These are phyloP conservation scores for Sphaerostilbella broomeana DNA, from an alignment of 2,329 filamentous ascomycete genomes.

Conservation along the genomic window DNA sequence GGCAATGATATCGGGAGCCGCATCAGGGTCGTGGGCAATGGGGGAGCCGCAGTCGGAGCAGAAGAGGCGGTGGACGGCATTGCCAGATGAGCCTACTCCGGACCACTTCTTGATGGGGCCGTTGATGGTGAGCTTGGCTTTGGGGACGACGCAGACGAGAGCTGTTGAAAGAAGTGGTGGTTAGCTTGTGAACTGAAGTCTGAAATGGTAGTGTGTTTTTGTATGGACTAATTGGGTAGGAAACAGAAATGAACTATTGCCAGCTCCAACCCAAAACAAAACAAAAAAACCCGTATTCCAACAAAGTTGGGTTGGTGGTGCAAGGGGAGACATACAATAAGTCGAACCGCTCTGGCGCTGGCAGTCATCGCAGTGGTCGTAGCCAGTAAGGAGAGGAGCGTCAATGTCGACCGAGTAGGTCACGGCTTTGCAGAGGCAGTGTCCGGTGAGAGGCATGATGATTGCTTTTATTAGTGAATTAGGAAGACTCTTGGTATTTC, in stretches of 20 bases:
- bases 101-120: constrained; percentile 60
- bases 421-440: constrained; percentile 65
- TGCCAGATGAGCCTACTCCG: constrained; percentile 53
- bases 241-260: no score
- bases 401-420: constrained; percentile 57
- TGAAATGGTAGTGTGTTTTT: no score
- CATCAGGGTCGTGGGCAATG: constrained; percentile 63
- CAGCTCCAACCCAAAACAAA: no score
- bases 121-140: constrained; percentile 56
- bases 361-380: constrained; percentile 69
- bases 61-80: constrained; percentile 61
- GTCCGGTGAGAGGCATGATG: constrained; percentile 60
- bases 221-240: no score
- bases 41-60: constrained; percentile 63
- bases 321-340: constrained; percentile 54
- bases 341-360: constrained; percentile 64
- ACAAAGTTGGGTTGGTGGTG: neutral
- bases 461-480: constrained; percentile 19
- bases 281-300: no score
- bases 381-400: constrained; percentile 49
- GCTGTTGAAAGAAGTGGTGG: constrained; percentile 35
- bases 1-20: constrained; percentile 63
- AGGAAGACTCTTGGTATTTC: neutral
- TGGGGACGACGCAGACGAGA: constrained; percentile 59
- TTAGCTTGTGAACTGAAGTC: neutral